These are phyloP conservation scores for Vitis vinifera DNA, from an alignment of 164 flowering plant genomes.

Conservation along the genomic window ASM3070453v1 NC_081812.1:20239501-20240000, in stretches of 20 bases:
- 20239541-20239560: too few relatives aligned
- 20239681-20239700: not conserved
- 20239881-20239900: conserved; percentile 41
- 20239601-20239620: too few relatives aligned
- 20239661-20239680: not conserved
- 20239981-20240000: conserved; percentile 70
- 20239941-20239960: conserved; percentile 50
- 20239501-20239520: too few relatives aligned
- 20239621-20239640: too few relatives aligned
- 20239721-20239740: conserved; percentile 62
- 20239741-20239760: conserved; percentile 48
- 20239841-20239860: conserved; percentile 58
- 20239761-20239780: conserved; percentile 81
- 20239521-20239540: too few relatives aligned
- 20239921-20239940: conserved; percentile 80
- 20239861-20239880: conserved; percentile 71
- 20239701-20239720: conserved; percentile 62
- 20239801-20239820: conserved; percentile 61
- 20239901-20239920: conserved; percentile 65
- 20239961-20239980: conserved; percentile 77
- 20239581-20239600: too few relatives aligned
- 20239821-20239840: conserved; percentile 58
- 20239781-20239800: conserved; percentile 65
- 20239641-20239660: too few relatives aligned
- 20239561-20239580: too few relatives aligned